phyloP scores from a whole-genome alignment of 1,139 yeast species.

The Geotrichum reessii region DNA sequence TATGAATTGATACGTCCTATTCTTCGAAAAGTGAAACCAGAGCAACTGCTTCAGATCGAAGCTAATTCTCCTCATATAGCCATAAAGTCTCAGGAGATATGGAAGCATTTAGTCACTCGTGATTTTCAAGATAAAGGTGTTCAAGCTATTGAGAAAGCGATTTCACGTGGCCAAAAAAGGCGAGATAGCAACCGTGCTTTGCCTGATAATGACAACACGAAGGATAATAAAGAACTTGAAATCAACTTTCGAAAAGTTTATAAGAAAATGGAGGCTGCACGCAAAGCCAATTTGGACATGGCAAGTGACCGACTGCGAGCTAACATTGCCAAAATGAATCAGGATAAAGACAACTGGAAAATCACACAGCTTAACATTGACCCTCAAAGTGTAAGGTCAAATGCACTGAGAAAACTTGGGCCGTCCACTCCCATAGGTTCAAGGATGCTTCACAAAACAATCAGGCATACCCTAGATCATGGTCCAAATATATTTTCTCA shows the following conservation, averaged over 20 bases:
- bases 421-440: conserved; percentile 13
- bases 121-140: conserved; percentile 23
- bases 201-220: not conserved
- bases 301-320: conserved; percentile 12
- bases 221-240: not conserved
- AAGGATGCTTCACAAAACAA: conserved; percentile 7
- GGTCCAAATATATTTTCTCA: conserved; percentile 14
- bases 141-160: not conserved
- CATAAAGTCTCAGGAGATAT: conserved; percentile 24
- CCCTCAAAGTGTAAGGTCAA: conserved; percentile 7
- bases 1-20: conserved; percentile 26
- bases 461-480: conserved; percentile 12
- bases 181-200: not conserved
- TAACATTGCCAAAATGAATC: conserved; percentile 10
- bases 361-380: conserved; percentile 13
- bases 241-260: conserved; percentile 10
- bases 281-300: conserved; percentile 3
- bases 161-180: not conserved
- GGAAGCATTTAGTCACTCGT: conserved; percentile 22
- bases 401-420: conserved; percentile 3
- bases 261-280: conserved; percentile 1
- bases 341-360: conserved; percentile 14
- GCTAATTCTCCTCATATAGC: conserved; percentile 21
- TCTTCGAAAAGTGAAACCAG: conserved; percentile 21
- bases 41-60: conserved; percentile 25